Percentiles rank a stretch among this genome's conserved stretches.
Conservation (phyloP, 2,329 filamentous ascomycete species). For the Verticillium isaacii region DNA sequence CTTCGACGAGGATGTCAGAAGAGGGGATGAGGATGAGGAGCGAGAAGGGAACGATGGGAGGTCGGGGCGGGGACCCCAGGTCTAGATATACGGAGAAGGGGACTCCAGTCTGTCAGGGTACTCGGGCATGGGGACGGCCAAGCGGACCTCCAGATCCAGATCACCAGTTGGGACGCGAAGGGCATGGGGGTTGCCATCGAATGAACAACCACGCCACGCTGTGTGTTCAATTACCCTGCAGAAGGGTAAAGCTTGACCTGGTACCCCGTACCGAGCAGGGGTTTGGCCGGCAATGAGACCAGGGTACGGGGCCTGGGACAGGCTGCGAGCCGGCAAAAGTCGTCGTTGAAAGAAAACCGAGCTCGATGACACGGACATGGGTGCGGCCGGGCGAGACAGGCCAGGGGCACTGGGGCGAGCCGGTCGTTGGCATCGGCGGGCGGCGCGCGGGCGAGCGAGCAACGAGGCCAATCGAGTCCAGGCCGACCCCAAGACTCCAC, state of each 20-base stretch:
- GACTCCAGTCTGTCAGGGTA: neutral
- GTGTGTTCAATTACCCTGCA: neutral
- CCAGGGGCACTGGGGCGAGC: neutral
- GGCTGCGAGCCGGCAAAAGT: neutral
- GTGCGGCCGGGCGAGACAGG: neutral
- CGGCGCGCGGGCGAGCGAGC: neutral
- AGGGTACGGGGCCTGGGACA: neutral
- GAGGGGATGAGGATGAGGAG: conserved; percentile 1
- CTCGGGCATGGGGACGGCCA: neutral
- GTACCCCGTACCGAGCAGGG: neutral
- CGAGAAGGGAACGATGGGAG: neutral
- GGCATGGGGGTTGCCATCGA: neutral
- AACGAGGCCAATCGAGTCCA: neutral
- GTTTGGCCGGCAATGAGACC: neutral
- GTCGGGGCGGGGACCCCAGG: neutral
- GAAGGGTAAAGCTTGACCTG: neutral
- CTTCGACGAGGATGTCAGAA: neutral
- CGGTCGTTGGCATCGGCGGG: neutral
- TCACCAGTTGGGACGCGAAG: neutral
- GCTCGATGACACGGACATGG: neutral
- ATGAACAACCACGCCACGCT: neutral
- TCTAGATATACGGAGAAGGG: conserved; percentile 1
- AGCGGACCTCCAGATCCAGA: neutral
- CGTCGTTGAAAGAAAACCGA: neutral
- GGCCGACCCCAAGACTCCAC: neutral